These are phyloP conservation scores for Cyberlindnera galapagoensis DNA, from an alignment of 805 yeast genomes.

Conservation along the genomic window DNA sequence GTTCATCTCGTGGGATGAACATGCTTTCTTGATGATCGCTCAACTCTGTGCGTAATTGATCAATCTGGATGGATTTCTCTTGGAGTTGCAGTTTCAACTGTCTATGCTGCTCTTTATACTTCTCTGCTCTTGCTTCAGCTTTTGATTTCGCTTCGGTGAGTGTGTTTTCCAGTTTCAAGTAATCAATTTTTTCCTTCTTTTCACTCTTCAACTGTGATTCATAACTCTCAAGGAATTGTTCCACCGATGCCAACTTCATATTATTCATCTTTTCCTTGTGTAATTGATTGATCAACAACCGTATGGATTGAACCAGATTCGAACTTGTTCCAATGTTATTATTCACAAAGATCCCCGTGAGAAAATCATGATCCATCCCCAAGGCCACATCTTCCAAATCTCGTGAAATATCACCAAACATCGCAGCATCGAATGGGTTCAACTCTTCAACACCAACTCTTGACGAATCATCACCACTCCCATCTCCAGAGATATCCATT, in stretches of 20 bases:
- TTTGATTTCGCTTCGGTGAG: too few relatives aligned
- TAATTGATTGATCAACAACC: constrained; percentile 46
- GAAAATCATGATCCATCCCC: constrained; percentile 39
- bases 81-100: too few relatives aligned
- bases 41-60: too few relatives aligned
- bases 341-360: constrained; percentile 52
- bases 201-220: constrained; percentile 18
- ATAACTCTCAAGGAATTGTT: constrained; percentile 47
- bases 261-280: constrained; percentile 55
- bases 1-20: too few relatives aligned
- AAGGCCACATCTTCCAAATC: constrained; percentile 44
- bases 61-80: too few relatives aligned
- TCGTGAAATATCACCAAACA: constrained; percentile 51
- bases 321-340: constrained; percentile 53
- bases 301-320: constrained; percentile 48
- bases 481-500: constrained; percentile 6
- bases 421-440: constrained; percentile 47
- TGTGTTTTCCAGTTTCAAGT: too few relatives aligned
- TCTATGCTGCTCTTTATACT: too few relatives aligned
- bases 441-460: constrained; percentile 19
- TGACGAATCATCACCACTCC: constrained; percentile 14
- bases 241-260: constrained; percentile 46
- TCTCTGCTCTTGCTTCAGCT: too few relatives aligned
- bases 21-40: too few relatives aligned
- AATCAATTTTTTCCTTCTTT: constrained; percentile 1